phyloP scores from a whole-genome alignment of 1,139 yeast species.

The Protomyces arabidopsidicola region DNA sequence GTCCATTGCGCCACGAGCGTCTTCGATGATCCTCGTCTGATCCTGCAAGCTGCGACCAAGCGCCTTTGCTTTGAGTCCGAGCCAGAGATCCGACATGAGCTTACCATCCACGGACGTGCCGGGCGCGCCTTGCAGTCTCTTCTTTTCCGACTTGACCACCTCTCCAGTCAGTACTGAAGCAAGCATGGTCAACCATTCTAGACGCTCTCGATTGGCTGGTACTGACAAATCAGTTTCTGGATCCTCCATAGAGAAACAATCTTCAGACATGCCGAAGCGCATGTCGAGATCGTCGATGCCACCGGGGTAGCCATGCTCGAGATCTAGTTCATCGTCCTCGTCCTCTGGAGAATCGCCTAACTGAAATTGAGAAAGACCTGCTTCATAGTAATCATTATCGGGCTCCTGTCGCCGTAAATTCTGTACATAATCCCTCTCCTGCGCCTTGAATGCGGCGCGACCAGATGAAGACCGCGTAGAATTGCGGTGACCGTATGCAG shows the following conservation, averaged over 20 bases:
- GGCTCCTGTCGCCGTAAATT: slow-evolving; percentile 56
- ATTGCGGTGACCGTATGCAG: slow-evolving; percentile 2
- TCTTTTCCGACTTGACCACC: slow-evolving; percentile 83
- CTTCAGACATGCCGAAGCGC: background rate
- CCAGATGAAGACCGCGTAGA: slow-evolving; percentile 20
- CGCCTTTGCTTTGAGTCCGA: slow-evolving; percentile 72
- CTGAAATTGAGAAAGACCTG: slow-evolving; percentile 34
- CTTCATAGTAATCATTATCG: slow-evolving; percentile 52
- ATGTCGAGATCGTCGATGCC: slow-evolving; percentile 32
- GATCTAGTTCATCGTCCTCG: slow-evolving; percentile 26
- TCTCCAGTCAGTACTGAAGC: slow-evolving; percentile 89
- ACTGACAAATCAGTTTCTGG: slow-evolving; percentile 6
- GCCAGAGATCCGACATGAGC: slow-evolving; percentile 66
- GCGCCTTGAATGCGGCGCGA: slow-evolving; percentile 46
- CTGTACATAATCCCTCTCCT: slow-evolving; percentile 64
- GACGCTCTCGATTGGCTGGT: slow-evolving; percentile 49
- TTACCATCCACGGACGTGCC: slow-evolving; percentile 38
- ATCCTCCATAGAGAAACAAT: background rate
- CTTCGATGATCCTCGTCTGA: slow-evolving; percentile 66
- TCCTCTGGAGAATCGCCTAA: slow-evolving; percentile 26
- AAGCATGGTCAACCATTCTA: slow-evolving; percentile 96
- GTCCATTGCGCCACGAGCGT: slow-evolving; percentile 70
- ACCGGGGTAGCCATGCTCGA: slow-evolving; percentile 32
- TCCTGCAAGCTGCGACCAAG: slow-evolving; percentile 78
- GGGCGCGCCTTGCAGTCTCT: slow-evolving; percentile 46